Evolutionary conservation across 2,329 filamentous ascomycete species (phyloP), one percentile per base, ranked within the genome.

Genomic region (Penicillium sp.): DNA sequence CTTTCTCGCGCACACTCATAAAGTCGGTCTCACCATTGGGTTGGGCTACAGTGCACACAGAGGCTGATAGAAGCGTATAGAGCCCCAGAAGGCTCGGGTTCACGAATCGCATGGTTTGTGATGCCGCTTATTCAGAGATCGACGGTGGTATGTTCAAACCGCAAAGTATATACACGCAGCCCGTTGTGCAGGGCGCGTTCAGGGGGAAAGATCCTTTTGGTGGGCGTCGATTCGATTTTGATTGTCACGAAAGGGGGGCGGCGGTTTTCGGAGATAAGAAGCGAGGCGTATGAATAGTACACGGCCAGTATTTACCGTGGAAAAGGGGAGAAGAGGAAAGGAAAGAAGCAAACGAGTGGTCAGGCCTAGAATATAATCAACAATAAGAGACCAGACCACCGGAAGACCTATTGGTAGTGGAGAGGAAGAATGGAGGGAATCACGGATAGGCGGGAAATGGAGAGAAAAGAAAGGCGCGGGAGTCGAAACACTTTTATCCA

Each of bases 1-100:
- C 63, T 25, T 70, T 71, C 3, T 73, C 76, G 49, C 77, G 71
- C 43, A 82, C 79, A 49, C 76, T 76, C 59, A 74, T 72, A 54
- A 82, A 82, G 63, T 79, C 71, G 20, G 76, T 73, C 2, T 49
- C 34, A 14, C n/a, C 69, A 64, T 34, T 57, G 53, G 41, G 59
- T 37, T 31, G 50, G 14, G 54, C 61, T 7, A 41, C 14, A n/a
- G 61, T 45, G 42, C 61, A 22, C 5, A 53, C 52, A n/a, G 57
- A 58, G n/a, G 57, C 58, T 17, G 62, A 64, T 3, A 67, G 51
- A 22, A 71, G 42, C 39, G 63, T 63, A 52, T 48, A 64, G 31
- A 72, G 62, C 28, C 59, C 59, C 43, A 69, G 41, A 8, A 67
- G 49, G 39, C 58, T 58, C 7, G 52, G 48, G 25, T 55, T 31